phyloP scores from a whole-genome alignment of 2,329 filamentous ascomycete genomes.

The Colletotrichum endophyticum region DNA sequence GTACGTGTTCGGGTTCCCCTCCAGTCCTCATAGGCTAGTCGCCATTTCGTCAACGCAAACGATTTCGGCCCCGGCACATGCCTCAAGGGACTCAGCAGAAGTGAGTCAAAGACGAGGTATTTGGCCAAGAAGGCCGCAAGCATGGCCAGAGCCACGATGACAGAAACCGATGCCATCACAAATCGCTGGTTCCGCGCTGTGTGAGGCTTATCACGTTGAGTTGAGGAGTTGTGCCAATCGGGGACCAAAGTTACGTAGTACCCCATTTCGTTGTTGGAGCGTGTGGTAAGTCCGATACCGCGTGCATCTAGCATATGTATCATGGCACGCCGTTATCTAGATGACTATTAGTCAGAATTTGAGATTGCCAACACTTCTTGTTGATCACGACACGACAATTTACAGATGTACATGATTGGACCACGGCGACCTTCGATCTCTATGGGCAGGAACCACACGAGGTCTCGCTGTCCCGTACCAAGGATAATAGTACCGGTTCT shows the following conservation, averaged over 20 bases:
- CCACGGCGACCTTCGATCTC: rapidly evolving
- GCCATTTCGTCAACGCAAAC: not conserved
- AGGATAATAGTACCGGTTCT: rapidly evolving
- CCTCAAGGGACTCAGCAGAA: not conserved
- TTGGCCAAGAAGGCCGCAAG: not conserved
- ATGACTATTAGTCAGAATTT: not conserved
- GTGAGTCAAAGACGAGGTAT: not conserved
- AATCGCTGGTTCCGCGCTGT: not conserved
- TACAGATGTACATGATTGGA: rapidly evolving
- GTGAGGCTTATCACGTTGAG: not conserved
- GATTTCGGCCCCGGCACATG: not conserved
- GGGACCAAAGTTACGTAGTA: not conserved
- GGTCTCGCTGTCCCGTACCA: rapidly evolving
- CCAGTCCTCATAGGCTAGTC: not conserved
- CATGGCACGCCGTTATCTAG: not conserved
- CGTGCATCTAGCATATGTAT: not conserved
- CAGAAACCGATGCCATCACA: not conserved
- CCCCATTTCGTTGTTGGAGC: not conserved
- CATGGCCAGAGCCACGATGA: not conserved
- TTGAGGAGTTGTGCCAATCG: not conserved
- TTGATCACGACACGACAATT: not conserved
- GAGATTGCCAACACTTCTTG: not conserved
- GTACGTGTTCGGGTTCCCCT: not conserved
- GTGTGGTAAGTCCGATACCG: not conserved
- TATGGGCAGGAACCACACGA: rapidly evolving